These are phyloP conservation scores for Trapa bicornis DNA, from an alignment of 345 rosid species.

Conservation along the genomic window DNA sequence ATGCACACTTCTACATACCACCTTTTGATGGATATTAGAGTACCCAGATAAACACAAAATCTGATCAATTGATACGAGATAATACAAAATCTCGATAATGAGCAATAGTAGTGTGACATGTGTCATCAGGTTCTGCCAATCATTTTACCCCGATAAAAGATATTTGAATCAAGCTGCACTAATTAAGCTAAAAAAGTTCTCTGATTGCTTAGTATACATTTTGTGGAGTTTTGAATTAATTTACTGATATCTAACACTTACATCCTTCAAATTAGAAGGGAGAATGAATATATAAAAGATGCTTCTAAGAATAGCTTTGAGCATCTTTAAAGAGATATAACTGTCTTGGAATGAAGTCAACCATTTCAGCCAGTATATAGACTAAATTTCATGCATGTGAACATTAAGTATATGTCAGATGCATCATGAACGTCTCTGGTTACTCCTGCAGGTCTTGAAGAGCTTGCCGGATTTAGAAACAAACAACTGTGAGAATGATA, in stretches of 20 bases:
- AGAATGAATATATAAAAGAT: background rate
- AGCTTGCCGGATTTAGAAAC: conserved; percentile 6
- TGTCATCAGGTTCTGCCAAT: background rate
- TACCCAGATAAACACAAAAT: background rate
- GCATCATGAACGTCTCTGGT: background rate
- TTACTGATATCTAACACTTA: background rate
- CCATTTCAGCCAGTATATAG: background rate
- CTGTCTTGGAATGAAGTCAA: background rate
- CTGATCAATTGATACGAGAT: background rate
- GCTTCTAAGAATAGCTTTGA: background rate
- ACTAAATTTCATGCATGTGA: background rate
- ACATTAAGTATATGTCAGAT: background rate
- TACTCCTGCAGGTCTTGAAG: conserved; percentile 6
- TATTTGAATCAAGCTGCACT: background rate
- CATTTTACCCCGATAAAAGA: background rate
- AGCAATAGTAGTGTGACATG: background rate
- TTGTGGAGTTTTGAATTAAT: too few species aligned
- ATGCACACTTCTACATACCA: background rate
- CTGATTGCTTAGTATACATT: background rate
- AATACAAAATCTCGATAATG: background rate
- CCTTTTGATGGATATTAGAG: background rate
- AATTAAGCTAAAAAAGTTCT: background rate
- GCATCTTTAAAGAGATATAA: background rate
- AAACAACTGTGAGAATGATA: background rate
- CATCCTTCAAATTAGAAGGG: background rate